Evolutionary conservation across 768 basidiomycete genomes (phyloP).

Genomic region (Agaricus subrufescens): DNA sequence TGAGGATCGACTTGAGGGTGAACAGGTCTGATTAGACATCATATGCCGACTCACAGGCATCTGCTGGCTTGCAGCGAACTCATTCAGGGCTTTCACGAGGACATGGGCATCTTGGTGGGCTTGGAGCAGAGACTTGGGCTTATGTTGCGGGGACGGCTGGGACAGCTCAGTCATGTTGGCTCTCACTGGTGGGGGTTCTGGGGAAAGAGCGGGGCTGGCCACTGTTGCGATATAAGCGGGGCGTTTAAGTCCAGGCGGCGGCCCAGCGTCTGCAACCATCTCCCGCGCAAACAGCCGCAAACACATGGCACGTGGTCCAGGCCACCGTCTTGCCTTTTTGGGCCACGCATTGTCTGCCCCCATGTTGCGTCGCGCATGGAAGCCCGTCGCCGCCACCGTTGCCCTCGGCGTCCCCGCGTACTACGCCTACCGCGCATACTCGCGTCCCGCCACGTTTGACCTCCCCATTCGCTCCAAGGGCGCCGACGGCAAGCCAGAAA

Average conservation of each 20-base stretch:
- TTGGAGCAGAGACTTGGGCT: slow-evolving; percentile 6
- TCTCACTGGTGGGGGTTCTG: slow-evolving; percentile 5
- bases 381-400: slow-evolving; percentile 54
- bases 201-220: neutral
- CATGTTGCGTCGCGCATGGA: slow-evolving; percentile 70
- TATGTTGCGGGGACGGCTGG: neutral
- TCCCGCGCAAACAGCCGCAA: neutral
- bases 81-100: slow-evolving; percentile 3
- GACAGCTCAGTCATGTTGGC: slow-evolving; percentile 2
- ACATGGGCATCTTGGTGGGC: slow-evolving; percentile 1
- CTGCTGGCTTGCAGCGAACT: slow-evolving; percentile 7
- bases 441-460: slow-evolving; percentile 50
- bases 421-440: slow-evolving; percentile 45
- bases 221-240: neutral
- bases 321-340: neutral
- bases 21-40: slow-evolving; percentile 6
- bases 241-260: neutral
- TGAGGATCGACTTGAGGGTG: slow-evolving; percentile 8
- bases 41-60: slow-evolving; percentile 10
- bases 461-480: slow-evolving; percentile 49
- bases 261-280: neutral
- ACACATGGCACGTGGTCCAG: slow-evolving; percentile 3
- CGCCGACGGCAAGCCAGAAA: slow-evolving; percentile 56
- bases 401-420: slow-evolving; percentile 57
- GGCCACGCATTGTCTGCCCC: neutral